Base-by-base conservation (phyloP, 768 basidiomycete genomes). In the Rossbeevera mucosa region DNA sequence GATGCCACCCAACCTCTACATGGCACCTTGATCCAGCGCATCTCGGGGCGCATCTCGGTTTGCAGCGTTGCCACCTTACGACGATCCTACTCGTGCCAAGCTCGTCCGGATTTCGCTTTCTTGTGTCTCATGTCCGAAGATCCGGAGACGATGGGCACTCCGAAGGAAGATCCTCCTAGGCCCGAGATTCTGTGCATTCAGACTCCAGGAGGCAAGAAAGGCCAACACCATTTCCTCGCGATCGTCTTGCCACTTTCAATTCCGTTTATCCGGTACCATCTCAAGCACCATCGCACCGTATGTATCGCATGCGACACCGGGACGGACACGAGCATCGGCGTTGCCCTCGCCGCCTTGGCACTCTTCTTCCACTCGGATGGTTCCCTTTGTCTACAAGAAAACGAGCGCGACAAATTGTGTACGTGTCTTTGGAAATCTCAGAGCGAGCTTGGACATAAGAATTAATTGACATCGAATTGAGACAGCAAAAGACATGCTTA, bases 241-340 rank as follows among this genome's bases (percentile, higher is more conserved):
- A 61, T 63, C 12, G 67, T 78, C 30, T 68, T 91, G 0, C 81
- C 85, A 0, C 65, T 57, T 7, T 67, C 79, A 1, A 69, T 80
- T 47, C 59, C 61, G 1, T 86, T 82, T 60, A 75, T 82, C 26
- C 57, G 57, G 2, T 21, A 53, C 0, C 67, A 75, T 12, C 70
- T 90, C 2, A 40, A 58, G 8, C 31, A 58, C 13, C 73, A 72
- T 0, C 59, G 54, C 14, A 55, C 61, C 8, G 62, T 84, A 0
- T 81, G 81, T 55, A 68, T 83, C 20, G 76, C 76, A 21, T 84
- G 82, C 55, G 75, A 74, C 25, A 73, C 72, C 0, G 86, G 86
- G 7, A 79, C 78, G 26, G 86, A 92, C 58, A 62, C 73, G 3
- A 78, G 82, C 48, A 76, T 86, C 3, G 88, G 88, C 2, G 74